A percentile compares a stretch with the other conserved stretches of the same genome.
These are phyloP conservation scores for Colletotrichum scovillei DNA, from an alignment of 2,329 filamentous ascomycete species.

Conservation along the genomic window DNA sequence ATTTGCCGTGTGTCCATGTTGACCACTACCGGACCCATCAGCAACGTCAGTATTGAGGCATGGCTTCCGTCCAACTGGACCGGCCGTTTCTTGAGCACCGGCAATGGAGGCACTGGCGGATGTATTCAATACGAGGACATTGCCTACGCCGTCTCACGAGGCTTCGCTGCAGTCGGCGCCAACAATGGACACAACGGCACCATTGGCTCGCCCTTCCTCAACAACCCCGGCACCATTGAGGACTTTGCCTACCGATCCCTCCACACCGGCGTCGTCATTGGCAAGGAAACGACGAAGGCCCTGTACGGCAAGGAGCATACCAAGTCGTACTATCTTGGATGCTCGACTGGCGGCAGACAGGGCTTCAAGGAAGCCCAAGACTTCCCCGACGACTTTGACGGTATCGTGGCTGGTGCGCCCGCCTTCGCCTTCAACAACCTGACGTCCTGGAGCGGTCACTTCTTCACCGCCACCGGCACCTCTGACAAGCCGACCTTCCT, in stretches of 20 bases:
- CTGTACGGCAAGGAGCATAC: slow-evolving; percentile 54
- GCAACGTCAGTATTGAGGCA: slow-evolving; percentile 57
- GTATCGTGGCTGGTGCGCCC: slow-evolving; percentile 50
- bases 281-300: slow-evolving; percentile 58
- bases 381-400: slow-evolving; percentile 62
- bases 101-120: slow-evolving; percentile 60
- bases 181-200: slow-evolving; percentile 63
- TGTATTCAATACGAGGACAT: slow-evolving; percentile 58
- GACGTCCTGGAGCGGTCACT: slow-evolving; percentile 38
- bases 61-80: slow-evolving; percentile 60
- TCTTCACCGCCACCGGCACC: slow-evolving; percentile 55
- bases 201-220: slow-evolving; percentile 43
- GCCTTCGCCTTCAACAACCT: slow-evolving; percentile 56
- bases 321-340: slow-evolving; percentile 61
- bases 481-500: slow-evolving; percentile 45
- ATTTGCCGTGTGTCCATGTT: slow-evolving; percentile 44
- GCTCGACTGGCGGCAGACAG: slow-evolving; percentile 63
- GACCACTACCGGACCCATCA: slow-evolving; percentile 51
- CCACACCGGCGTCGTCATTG: slow-evolving; percentile 47
- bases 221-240: slow-evolving; percentile 49
- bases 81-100: slow-evolving; percentile 57
- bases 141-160: slow-evolving; percentile 53
- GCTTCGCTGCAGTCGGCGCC: slow-evolving; percentile 58
- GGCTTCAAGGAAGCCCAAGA: slow-evolving; percentile 58
- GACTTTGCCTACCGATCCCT: slow-evolving; percentile 48